Evolutionary conservation across 2,329 filamentous ascomycete genomes (phyloP).

Genomic region (Colletotrichum sp.): DNA sequence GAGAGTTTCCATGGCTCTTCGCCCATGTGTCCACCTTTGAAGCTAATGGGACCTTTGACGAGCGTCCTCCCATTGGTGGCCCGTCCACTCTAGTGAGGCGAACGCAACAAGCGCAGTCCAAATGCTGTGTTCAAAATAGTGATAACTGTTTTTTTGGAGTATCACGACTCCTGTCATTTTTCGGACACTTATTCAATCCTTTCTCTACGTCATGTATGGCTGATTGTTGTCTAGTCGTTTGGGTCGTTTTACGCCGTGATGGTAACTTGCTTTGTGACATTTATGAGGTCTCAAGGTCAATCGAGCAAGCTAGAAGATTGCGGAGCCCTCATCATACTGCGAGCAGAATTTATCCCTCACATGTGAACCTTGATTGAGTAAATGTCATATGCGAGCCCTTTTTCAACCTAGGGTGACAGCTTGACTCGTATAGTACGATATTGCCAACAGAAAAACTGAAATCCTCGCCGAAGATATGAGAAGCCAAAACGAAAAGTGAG

Average conservation of each 20-base stretch:
- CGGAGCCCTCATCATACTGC: neutral
- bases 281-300: neutral
- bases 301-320: neutral
- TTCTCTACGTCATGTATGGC: neutral
- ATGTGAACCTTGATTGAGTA: neutral
- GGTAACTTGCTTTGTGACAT: neutral
- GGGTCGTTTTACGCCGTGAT: neutral
- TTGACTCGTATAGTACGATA: neutral
- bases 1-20: neutral
- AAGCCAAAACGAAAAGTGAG: neutral
- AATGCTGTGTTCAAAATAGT: neutral
- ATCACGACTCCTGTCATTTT: neutral
- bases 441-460: neutral
- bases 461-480: neutral
- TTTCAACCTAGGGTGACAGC: neutral
- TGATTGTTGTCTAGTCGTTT: neutral
- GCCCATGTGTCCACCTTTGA: neutral
- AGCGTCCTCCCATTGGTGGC: neutral
- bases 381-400: neutral
- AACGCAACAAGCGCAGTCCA: neutral
- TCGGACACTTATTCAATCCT: neutral
- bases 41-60: neutral
- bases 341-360: neutral
- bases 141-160: neutral
- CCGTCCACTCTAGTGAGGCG: neutral